Percentiles rank a stretch among this genome's conserved stretches.
These are phyloP conservation scores for Fusarium sp. DNA, from an alignment of 2,329 filamentous ascomycete species.

Conservation along the genomic window DNA sequence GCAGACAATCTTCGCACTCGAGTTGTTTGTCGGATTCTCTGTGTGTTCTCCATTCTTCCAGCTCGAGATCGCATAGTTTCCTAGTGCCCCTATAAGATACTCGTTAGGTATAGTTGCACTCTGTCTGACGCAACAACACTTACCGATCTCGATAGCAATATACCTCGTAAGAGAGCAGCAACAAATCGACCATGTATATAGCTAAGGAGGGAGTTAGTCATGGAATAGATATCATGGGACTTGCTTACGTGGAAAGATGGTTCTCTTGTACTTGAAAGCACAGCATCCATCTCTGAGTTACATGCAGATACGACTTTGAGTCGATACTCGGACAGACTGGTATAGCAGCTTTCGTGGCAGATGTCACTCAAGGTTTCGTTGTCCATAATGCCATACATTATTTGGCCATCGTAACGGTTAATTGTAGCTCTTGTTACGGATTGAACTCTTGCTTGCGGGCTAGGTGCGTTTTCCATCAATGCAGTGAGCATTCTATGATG, in stretches of 20 bases:
- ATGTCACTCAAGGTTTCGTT: neutral
- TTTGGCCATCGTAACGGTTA: neutral
- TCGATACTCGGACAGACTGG: neutral
- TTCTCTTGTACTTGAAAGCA: neutral
- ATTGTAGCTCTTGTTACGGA: neutral
- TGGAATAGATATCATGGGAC: rapidly evolving
- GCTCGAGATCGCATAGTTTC: neutral
- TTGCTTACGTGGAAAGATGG: neutral
- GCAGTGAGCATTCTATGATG: neutral
- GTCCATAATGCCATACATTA: neutral
- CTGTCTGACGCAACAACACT: neutral
- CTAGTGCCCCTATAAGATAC: neutral
- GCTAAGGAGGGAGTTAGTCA: neutral
- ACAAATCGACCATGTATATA: neutral
- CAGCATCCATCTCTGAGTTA: neutral
- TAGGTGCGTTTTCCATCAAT: neutral
- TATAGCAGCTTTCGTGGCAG: neutral
- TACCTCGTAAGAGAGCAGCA: neutral
- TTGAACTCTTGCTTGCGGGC: neutral
- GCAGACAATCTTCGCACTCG: neutral
- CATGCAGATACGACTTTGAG: neutral
- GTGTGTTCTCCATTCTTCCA: neutral
- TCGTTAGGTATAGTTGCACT: neutral
- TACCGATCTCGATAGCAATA: neutral
- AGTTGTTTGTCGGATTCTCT: neutral